These are phyloP conservation scores for Chalciporus chontae DNA, from an alignment of 768 basidiomycete genomes.

Conservation along the genomic window DNA sequence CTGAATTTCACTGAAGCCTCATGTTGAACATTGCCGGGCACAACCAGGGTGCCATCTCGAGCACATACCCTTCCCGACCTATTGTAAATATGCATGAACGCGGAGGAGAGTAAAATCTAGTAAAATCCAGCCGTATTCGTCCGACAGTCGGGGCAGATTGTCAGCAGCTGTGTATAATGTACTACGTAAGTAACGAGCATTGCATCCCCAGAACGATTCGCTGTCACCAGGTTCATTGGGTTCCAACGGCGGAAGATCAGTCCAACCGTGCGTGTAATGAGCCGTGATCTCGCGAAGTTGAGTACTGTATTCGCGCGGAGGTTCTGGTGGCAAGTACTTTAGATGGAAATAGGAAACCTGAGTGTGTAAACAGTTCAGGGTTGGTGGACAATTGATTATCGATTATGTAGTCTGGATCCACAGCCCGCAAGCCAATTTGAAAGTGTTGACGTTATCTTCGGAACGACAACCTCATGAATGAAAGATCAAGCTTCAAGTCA, in stretches of 20 bases:
- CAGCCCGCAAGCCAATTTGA: too few relatives aligned
- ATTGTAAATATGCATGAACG: background rate
- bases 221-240: background rate
- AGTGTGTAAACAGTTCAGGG: background rate
- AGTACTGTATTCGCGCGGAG: background rate
- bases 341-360: background rate
- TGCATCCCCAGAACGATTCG: slow-evolving; percentile 9
- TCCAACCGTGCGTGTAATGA: background rate
- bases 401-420: too few relatives aligned
- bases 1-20: background rate
- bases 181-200: slow-evolving; percentile 10
- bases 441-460: too few relatives aligned
- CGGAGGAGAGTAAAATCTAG: background rate
- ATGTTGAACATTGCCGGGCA: background rate
- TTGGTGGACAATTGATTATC: too few relatives aligned
- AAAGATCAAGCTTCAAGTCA: too few relatives aligned
- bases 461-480: too few relatives aligned
- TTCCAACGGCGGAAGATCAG: background rate
- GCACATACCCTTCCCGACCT: background rate
- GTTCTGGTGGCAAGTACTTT: background rate
- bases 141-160: slow-evolving; percentile 2
- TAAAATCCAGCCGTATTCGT: background rate
- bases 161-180: background rate
- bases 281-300: slow-evolving; percentile 1
- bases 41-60: background rate